Evolutionary conservation across 129 eudicot genomes (phyloP).

Genomic region (Chrysanthemum makinoi): DNA sequence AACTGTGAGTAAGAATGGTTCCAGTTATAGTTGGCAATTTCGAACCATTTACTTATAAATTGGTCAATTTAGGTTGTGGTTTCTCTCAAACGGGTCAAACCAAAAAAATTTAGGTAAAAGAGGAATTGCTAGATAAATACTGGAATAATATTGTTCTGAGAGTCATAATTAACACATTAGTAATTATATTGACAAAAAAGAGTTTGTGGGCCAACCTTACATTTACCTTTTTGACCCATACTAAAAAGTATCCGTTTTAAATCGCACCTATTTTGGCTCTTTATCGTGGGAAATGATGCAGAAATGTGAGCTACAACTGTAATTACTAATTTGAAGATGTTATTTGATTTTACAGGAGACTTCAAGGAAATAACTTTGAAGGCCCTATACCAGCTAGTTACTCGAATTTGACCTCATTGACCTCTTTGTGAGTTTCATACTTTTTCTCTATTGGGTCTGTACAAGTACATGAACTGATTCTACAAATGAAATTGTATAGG

Average conservation of each 20-base stretch:
- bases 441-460: not conserved
- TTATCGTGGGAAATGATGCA: too few relatives aligned
- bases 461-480: slow-evolving; percentile 10
- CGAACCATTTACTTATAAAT: too few relatives aligned
- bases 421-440: slow-evolving; percentile 41
- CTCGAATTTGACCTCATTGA: slow-evolving; percentile 54
- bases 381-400: slow-evolving; percentile 72
- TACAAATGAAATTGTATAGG: slow-evolving; percentile 38
- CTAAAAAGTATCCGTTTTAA: not conserved
- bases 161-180: too few relatives aligned
- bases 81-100: slow-evolving; percentile 4
- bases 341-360: slow-evolving; percentile 44
- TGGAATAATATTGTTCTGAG: too few relatives aligned
- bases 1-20: slow-evolving; percentile 47
- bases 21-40: not conserved
- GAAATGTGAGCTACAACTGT: not conserved
- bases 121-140: not conserved
- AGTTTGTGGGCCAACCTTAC: not conserved
- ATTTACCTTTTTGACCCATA: not conserved
- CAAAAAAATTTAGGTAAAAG: not conserved
- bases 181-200: not conserved
- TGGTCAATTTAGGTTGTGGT: not conserved
- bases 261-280: not conserved
- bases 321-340: slow-evolving; percentile 11
- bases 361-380: slow-evolving; percentile 67